A percentile compares a stretch with the other conserved stretches of the same genome.
Conservation (phyloP, 2,329 filamentous ascomycete species). For the Cercospora sojina region DNA sequence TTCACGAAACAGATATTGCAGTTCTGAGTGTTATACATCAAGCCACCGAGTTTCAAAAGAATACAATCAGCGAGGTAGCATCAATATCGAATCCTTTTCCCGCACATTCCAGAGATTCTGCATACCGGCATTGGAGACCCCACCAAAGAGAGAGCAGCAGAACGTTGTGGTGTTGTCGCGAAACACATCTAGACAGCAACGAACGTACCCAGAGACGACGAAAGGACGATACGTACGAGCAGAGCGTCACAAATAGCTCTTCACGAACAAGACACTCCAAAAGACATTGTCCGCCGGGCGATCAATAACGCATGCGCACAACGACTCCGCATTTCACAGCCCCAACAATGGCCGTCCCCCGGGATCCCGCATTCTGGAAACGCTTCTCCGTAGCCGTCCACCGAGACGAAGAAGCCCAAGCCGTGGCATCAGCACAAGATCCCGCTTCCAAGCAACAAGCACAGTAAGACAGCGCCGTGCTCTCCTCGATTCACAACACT, state of each 20-base stretch:
- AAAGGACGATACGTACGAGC: not conserved
- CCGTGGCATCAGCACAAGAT: slow-evolving; percentile 38
- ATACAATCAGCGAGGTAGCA: not conserved
- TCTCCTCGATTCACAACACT: not conserved
- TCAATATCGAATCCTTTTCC: not conserved
- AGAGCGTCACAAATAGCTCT: not conserved
- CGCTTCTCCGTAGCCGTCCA: slow-evolving; percentile 60
- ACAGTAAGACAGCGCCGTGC: not conserved
- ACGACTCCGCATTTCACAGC: not conserved
- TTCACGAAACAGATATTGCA: not conserved
- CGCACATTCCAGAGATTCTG: not conserved
- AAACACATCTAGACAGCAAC: not conserved
- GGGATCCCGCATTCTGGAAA: slow-evolving; percentile 60
- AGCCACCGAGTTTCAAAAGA: not conserved
- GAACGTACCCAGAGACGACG: not conserved
- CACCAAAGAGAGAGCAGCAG: not conserved
- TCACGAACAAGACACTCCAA: not conserved
- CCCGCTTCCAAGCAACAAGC: not conserved
- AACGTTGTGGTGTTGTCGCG: not conserved
- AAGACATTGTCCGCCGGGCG: not conserved
- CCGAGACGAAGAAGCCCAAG: slow-evolving; percentile 50
- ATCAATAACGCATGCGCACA: not conserved
- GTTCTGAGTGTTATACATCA: not conserved
- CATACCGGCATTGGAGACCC: not conserved
- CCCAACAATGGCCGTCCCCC: slow-evolving; percentile 49